Evolutionary conservation across 2,329 filamentous ascomycete genomes (phyloP).

Genomic region (Aspergillus sp.): DNA sequence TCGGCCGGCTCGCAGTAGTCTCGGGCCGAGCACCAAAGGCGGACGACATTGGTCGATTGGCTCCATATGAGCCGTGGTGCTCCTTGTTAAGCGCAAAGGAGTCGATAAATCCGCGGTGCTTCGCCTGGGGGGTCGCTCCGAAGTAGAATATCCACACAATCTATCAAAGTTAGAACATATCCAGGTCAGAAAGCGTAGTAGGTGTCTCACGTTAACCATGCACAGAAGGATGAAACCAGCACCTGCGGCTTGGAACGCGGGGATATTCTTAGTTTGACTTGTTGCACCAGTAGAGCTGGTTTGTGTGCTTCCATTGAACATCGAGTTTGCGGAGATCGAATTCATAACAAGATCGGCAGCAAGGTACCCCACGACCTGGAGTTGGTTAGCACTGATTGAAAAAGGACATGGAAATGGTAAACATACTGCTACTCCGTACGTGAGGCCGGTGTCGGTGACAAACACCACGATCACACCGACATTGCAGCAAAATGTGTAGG

Average conservation of each 20-base stretch:
- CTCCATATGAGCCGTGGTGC: slow-evolving; percentile 57
- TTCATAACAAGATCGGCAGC: slow-evolving; percentile 79
- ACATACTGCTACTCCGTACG: slow-evolving; percentile 81
- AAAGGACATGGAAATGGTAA: background rate
- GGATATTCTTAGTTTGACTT: slow-evolving; percentile 46
- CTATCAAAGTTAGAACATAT: slow-evolving; percentile 48
- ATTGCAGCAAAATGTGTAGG: slow-evolving; percentile 83
- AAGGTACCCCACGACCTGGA: slow-evolving; percentile 79
- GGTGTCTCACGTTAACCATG: slow-evolving; percentile 75
- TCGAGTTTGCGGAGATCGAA: slow-evolving; percentile 79
- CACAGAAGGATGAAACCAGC: slow-evolving; percentile 92
- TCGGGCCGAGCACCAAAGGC: slow-evolving; percentile 75
- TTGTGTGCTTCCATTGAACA: slow-evolving; percentile 66
- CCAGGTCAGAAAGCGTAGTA: background rate
- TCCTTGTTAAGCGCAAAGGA: slow-evolving; percentile 95
- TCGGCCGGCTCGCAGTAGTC: slow-evolving; percentile 70
- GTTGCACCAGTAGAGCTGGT: background rate
- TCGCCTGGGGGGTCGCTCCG: slow-evolving; percentile 83
- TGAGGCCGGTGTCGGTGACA: slow-evolving; percentile 78
- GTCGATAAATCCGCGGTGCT: slow-evolving; percentile 87
- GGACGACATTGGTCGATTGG: slow-evolving; percentile 69
- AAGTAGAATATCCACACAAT: slow-evolving; percentile 99
- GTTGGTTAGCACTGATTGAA: slow-evolving; percentile 25
- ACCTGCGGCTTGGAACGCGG: slow-evolving; percentile 75
- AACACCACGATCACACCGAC: slow-evolving; percentile 77